A percentile compares a stretch with the other conserved stretches of the same genome.
Evolutionary conservation across 768 basidiomycete species (phyloP).

Genomic region (Sistotremastrum niveocremeum): DNA sequence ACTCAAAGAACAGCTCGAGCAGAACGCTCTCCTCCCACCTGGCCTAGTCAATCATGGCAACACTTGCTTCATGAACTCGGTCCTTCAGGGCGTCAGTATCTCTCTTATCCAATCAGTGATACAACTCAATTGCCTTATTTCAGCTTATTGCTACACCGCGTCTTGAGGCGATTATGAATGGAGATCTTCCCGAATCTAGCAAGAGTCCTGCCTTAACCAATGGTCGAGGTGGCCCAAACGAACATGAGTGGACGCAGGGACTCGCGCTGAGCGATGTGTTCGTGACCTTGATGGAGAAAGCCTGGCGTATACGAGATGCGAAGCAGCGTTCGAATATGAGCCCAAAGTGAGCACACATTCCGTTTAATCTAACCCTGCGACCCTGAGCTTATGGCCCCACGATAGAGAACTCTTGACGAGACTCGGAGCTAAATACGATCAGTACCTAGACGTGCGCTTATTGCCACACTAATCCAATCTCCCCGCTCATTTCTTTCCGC

Average conservation of each 20-base stretch:
- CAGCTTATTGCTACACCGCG: constrained; percentile 58
- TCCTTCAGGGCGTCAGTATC: constrained; percentile 68
- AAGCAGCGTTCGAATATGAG: constrained; percentile 41
- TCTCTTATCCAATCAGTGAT: constrained; percentile 6
- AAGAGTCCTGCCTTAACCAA: constrained; percentile 49
- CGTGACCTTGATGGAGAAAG: constrained; percentile 40
- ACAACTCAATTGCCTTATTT: constrained; percentile 8
- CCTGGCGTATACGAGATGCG: constrained; percentile 49
- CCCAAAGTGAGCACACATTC: constrained; percentile 41
- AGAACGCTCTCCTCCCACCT: constrained; percentile 48
- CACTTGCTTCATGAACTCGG: constrained; percentile 95
- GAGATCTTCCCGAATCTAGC: constrained; percentile 28
- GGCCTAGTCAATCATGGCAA: constrained; percentile 73
- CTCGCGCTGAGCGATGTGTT: constrained; percentile 68
- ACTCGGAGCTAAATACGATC: constrained; percentile 78
- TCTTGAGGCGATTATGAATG: constrained; percentile 43
- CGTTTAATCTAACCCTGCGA: background rate
- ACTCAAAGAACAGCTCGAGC: constrained; percentile 50
- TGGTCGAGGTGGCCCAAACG: constrained; percentile 37
- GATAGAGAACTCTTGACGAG: constrained; percentile 46
- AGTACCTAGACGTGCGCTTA: constrained; percentile 57
- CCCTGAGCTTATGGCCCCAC: background rate
- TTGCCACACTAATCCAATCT: background rate
- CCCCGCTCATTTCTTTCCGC: background rate
- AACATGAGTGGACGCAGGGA: constrained; percentile 38